These are phyloP conservation scores for Sugiyamaella qingdaonensis DNA, from an alignment of 805 yeast species.

Conservation along the genomic window DNA sequence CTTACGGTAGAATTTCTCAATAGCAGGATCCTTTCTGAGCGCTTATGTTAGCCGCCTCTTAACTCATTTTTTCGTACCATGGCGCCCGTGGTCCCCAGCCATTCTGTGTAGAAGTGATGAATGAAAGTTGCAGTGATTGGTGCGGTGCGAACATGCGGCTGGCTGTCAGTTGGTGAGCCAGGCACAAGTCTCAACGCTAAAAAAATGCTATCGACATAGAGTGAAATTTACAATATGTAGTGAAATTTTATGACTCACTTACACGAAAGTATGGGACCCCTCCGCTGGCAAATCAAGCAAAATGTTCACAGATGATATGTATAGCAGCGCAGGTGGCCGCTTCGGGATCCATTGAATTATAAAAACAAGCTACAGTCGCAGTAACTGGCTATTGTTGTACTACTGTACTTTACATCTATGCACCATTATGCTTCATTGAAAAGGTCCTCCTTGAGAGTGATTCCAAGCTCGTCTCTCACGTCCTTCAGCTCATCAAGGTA, in stretches of 20 bases:
- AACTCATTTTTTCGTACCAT: not conserved
- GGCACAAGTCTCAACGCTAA: too few relatives aligned
- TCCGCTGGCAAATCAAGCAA: too few relatives aligned
- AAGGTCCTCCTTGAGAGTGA: constrained; percentile 87
- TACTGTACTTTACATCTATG: not conserved
- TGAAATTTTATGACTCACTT: too few relatives aligned
- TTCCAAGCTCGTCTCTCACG: constrained; percentile 85
- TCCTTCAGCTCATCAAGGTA: constrained; percentile 92
- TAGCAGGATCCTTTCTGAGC: constrained; percentile 32
- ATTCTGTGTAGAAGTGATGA: constrained; percentile 3
- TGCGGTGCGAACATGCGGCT: not conserved
- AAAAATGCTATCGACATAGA: too few relatives aligned
- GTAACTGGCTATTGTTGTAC: not conserved
- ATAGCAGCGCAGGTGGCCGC: too few relatives aligned
- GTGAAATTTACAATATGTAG: too few relatives aligned
- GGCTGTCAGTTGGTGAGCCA: too few relatives aligned
- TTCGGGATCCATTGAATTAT: too few relatives aligned
- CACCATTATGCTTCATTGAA: constrained; percentile 35
- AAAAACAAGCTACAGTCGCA: too few relatives aligned
- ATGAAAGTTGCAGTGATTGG: constrained; percentile 1
- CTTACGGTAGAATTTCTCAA: constrained; percentile 30
- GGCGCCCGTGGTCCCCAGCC: constrained; percentile 15
- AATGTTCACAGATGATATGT: too few relatives aligned
- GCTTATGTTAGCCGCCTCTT: constrained; percentile 14
- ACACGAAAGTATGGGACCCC: too few relatives aligned